Conservation (phyloP, 768 basidiomycete species). For the Trametes coccinea region DNA sequence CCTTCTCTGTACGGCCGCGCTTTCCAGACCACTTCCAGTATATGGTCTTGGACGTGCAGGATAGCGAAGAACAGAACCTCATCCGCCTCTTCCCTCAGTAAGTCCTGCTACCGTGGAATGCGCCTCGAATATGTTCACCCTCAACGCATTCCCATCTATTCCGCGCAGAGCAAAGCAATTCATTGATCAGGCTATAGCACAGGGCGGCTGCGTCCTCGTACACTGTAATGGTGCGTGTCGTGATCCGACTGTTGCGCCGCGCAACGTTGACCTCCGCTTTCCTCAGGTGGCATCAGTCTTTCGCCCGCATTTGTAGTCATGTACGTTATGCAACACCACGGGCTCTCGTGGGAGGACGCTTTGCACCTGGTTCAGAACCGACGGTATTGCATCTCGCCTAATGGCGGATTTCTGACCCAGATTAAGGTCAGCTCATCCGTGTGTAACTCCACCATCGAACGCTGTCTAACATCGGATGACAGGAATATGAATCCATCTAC, state of each 20-base stretch:
- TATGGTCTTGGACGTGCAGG: constrained; percentile 81
- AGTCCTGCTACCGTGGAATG: constrained; percentile 26
- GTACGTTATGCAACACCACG: constrained; percentile 88
- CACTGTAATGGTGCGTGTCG: constrained; percentile 77
- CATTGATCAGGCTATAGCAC: constrained; percentile 67
- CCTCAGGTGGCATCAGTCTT: constrained; percentile 78
- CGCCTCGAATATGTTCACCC: no score
- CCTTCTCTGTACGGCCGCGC: constrained; percentile 84
- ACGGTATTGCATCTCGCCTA: constrained; percentile 91
- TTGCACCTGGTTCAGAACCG: constrained; percentile 87
- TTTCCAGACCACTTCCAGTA: constrained; percentile 81
- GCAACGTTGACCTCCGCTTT: background rate
- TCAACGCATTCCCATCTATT: no score
- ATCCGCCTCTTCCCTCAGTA: constrained; percentile 88
- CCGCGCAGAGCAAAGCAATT: constrained; percentile 66
- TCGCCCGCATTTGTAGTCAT: constrained; percentile 90
- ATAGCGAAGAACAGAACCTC: constrained; percentile 93
- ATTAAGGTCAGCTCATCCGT: constrained; percentile 62
- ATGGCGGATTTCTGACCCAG: constrained; percentile 88
- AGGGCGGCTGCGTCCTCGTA: constrained; percentile 77
- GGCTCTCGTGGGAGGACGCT: constrained; percentile 85
- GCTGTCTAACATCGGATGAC: background rate
- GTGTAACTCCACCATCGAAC: background rate
- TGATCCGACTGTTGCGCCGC: background rate
- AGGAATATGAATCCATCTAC: constrained; percentile 96